phyloP scores from a whole-genome alignment of 805 yeast species.

The Candida parachauliodes region DNA sequence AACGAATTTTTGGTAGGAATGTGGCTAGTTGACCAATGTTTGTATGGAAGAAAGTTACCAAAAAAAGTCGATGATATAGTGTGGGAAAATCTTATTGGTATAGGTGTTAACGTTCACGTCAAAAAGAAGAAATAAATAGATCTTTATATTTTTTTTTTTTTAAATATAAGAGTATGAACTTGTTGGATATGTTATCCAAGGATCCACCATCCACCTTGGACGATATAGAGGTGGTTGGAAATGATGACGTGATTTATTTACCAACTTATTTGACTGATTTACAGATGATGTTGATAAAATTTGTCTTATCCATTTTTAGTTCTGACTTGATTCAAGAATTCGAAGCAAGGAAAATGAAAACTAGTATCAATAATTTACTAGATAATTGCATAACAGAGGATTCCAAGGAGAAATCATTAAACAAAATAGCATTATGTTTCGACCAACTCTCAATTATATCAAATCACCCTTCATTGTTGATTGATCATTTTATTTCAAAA shows the following conservation, averaged over 20 bases:
- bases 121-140: constrained; percentile 32
- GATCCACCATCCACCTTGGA: constrained; percentile 22
- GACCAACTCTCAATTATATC: constrained; percentile 48
- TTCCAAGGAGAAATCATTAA: constrained; percentile 12
- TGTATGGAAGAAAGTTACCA: constrained; percentile 91
- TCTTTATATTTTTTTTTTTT: no score
- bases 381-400: constrained; percentile 18
- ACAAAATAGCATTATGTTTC: constrained; percentile 40
- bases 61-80: constrained; percentile 58
- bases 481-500: constrained; percentile 75
- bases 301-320: constrained; percentile 27
- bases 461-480: constrained; percentile 68
- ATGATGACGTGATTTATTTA: constrained; percentile 23
- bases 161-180: constrained; percentile 38
- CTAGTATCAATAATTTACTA: constrained; percentile 37
- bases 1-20: constrained; percentile 91
- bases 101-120: constrained; percentile 39
- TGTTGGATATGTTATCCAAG: constrained; percentile 36
- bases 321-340: constrained; percentile 23
- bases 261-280: constrained; percentile 33
- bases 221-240: neutral
- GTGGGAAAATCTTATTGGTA: constrained; percentile 72
- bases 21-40: constrained; percentile 96
- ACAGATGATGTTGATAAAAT: constrained; percentile 33
- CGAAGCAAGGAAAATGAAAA: constrained; percentile 19